phyloP scores from a whole-genome alignment of 129 eudicot species.

The Artemisia tridentata region DNA sequence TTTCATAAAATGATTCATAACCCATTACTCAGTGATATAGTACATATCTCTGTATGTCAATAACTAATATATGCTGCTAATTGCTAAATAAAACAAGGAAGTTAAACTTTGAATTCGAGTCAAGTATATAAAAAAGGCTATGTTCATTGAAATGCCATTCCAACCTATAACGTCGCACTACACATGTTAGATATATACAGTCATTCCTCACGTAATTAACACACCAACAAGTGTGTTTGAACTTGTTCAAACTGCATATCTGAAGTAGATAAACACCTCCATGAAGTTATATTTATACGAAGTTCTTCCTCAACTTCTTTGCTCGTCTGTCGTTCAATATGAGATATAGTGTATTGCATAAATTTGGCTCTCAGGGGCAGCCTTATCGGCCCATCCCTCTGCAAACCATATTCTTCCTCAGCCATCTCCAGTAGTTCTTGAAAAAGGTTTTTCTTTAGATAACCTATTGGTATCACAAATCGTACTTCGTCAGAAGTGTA shows the following conservation, averaged over 20 bases:
- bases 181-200: constrained; percentile 1
- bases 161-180: not conserved
- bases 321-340: too few species aligned
- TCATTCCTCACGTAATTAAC: not conserved
- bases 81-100: too few species aligned
- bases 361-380: constrained; percentile 30
- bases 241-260: not conserved
- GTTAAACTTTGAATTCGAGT: too few species aligned
- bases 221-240: not conserved
- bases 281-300: not conserved
- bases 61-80: too few species aligned
- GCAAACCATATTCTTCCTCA: constrained; percentile 41
- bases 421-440: constrained; percentile 35
- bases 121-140: too few species aligned
- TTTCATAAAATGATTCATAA: too few species aligned
- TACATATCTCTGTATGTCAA: too few species aligned
- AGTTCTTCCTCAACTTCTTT: too few species aligned
- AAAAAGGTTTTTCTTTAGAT: constrained; percentile 27
- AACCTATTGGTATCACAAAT: constrained; percentile 17
- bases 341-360: constrained; percentile 26
- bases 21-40: too few species aligned
- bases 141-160: not conserved
- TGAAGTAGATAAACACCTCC: constrained; percentile 6
- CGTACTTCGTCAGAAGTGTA: constrained; percentile 32
- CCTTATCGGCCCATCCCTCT: constrained; percentile 33